phyloP scores from a whole-genome alignment of 2,329 filamentous ascomycete species.

The Cadophora sp. region DNA sequence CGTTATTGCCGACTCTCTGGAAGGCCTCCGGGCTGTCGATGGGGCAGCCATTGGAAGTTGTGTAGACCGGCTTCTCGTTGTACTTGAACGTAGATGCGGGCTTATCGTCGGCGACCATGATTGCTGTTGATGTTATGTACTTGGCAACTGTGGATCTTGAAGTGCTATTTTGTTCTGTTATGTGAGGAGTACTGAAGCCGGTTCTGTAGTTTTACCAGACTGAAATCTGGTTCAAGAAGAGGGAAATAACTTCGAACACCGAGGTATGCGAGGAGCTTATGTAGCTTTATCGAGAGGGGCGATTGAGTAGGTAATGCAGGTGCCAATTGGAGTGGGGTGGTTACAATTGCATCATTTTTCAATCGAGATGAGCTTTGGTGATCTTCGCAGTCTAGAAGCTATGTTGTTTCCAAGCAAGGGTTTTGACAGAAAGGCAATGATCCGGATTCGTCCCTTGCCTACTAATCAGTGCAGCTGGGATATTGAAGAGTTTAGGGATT shows the following conservation, averaged over 20 bases:
- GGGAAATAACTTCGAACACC: background rate
- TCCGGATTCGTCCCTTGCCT: background rate
- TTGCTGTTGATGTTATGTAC: constrained; percentile 33
- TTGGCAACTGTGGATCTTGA: constrained; percentile 18
- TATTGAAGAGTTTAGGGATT: background rate
- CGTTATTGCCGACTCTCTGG: constrained; percentile 53
- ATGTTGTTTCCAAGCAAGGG: background rate
- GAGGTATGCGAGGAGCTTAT: constrained; percentile 2
- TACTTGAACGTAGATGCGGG: constrained; percentile 58
- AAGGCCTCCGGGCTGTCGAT: constrained; percentile 63
- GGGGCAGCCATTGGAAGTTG: constrained; percentile 50
- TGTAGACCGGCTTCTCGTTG: constrained; percentile 61
- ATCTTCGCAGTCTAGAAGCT: background rate
- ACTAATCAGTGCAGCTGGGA: background rate
- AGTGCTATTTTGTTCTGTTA: background rate
- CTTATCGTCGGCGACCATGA: constrained; percentile 52
- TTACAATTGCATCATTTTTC: background rate
- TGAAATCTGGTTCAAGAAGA: background rate
- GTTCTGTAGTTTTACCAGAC: background rate
- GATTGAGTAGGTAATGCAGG: background rate
- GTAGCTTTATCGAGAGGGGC: background rate
- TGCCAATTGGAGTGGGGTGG: background rate
- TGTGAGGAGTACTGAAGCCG: background rate
- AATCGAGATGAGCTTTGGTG: background rate
- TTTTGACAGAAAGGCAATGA: background rate